Percentiles rank a stretch among this genome's conserved stretches.
phyloP scores from a whole-genome alignment of 768 basidiomycete genomes.

The Postia placenta region DNA sequence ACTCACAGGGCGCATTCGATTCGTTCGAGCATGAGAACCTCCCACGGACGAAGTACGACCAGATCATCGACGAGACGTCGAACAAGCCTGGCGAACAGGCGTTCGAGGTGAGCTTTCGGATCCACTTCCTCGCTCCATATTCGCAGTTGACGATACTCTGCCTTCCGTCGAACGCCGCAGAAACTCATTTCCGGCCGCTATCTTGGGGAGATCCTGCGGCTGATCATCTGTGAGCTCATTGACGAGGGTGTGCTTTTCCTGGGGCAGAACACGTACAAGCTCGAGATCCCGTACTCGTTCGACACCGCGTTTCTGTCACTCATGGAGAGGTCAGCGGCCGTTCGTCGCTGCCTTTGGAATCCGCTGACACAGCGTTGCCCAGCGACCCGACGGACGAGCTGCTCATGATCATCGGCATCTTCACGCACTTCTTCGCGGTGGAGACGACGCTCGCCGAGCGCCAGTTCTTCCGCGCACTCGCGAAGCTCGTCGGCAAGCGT shows the following conservation, averaged over 20 bases:
- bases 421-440: conserved; percentile 93
- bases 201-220: conserved; percentile 92
- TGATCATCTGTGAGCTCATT: conserved; percentile 92
- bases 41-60: conserved; percentile 92
- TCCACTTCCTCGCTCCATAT: neutral
- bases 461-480: conserved; percentile 93
- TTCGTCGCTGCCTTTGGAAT: neutral
- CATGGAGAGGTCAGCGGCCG: conserved; percentile 74
- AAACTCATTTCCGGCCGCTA: conserved; percentile 96
- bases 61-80: conserved; percentile 85
- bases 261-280: conserved; percentile 97
- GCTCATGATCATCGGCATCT: conserved; percentile 94
- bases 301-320: conserved; percentile 96
- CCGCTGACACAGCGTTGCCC: conserved; percentile 5
- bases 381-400: conserved; percentile 96
- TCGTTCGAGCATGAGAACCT: conserved; percentile 92
- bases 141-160: too few relatives aligned
- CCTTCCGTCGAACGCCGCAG: too few relatives aligned
- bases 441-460: conserved; percentile 96
- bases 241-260: conserved; percentile 97
- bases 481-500: conserved; percentile 81
- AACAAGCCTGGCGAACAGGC: conserved; percentile 97
- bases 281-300: conserved; percentile 87
- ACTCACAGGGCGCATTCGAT: conserved; percentile 86
- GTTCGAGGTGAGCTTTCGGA: conserved; percentile 66